Evolutionary conservation across 345 rosid genomes (phyloP), one percentile per base, ranked within the genome.

Genomic region (Salix viminalis): DNA sequence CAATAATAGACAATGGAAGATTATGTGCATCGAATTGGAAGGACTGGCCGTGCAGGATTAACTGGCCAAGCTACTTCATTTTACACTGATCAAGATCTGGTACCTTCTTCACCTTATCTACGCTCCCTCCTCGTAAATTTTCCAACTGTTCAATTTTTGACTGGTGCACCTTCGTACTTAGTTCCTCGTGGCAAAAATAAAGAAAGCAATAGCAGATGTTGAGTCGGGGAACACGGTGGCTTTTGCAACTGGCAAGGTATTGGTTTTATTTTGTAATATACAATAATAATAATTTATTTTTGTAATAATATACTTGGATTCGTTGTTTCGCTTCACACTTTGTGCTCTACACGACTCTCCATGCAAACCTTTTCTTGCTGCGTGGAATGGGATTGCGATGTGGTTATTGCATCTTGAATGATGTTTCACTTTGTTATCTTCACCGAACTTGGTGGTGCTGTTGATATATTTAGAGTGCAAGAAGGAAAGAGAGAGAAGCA

Each of bases 21-120:
- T 77, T 85, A 85, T 61, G 80, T 82, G 65, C 85, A 82, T 67
- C 83, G 85, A 24, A 71, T 85, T 79, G 87, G 85, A 74, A 85
- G 87, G 76, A 85, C 87, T 18, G 87, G 87, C 11, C 83, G 87
- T 44, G 87, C 85, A 67, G 87, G 87, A 32, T 77, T 81, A 71
- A 78, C 77, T 24, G 85, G 87, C 73, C 83, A 77, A 75, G 87
- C 87, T 68, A 85, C 85, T 66, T 82, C 85, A 2, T 82, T 85
- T 77, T 85, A 76, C 67, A 79, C 83, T 11, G 85, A 82, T 56
- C 85, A 80, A 32, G 87, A 85, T 73, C 36, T 82, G 87, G 87
- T 81, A 65, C 30, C 34, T 21, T 65, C n/a, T n/a, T 18, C 9
- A 50, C 68, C 56, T 52, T 68, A 23, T 46, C 41, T 10, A 37